phyloP scores from a whole-genome alignment of 2,329 filamentous ascomycete species.

The Clonostachys rosea region DNA sequence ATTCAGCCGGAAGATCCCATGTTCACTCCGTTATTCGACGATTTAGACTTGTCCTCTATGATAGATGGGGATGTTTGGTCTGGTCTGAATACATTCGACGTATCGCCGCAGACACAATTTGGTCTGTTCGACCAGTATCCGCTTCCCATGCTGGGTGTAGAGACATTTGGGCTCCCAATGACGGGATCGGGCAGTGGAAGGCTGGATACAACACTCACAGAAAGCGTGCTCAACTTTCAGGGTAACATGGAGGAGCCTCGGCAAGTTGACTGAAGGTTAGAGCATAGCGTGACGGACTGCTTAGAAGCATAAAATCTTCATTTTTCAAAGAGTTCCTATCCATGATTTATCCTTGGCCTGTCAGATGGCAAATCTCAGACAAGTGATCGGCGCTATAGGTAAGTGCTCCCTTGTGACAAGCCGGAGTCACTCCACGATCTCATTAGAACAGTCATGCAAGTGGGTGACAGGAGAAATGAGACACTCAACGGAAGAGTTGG shows the following conservation, averaged over 20 bases:
- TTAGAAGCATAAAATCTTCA: too few relatives aligned
- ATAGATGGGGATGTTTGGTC: slow-evolving; percentile 2
- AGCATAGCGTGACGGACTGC: too few relatives aligned
- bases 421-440: too few relatives aligned
- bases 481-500: too few relatives aligned
- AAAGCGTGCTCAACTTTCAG: slow-evolving; percentile 8
- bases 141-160: neutral
- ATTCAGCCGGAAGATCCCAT: too few relatives aligned
- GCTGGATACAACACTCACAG: slow-evolving; percentile 4
- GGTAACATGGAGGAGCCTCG: slow-evolving; percentile 4
- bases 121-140: slow-evolving; percentile 2
- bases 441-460: too few relatives aligned
- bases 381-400: too few relatives aligned
- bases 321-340: too few relatives aligned
- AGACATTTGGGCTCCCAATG: slow-evolving; percentile 2
- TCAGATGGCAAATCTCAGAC: too few relatives aligned
- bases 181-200: neutral
- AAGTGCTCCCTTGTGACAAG: too few relatives aligned
- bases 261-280: neutral
- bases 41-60: slow-evolving; percentile 3
- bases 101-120: slow-evolving; percentile 4
- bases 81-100: slow-evolving; percentile 1
- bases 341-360: too few relatives aligned
- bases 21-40: neutral
- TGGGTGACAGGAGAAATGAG: too few relatives aligned